Evolutionary conservation across 768 basidiomycete species (phyloP), one percentile per base, ranked within the genome.

Genomic region (Pholiota conissans): DNA sequence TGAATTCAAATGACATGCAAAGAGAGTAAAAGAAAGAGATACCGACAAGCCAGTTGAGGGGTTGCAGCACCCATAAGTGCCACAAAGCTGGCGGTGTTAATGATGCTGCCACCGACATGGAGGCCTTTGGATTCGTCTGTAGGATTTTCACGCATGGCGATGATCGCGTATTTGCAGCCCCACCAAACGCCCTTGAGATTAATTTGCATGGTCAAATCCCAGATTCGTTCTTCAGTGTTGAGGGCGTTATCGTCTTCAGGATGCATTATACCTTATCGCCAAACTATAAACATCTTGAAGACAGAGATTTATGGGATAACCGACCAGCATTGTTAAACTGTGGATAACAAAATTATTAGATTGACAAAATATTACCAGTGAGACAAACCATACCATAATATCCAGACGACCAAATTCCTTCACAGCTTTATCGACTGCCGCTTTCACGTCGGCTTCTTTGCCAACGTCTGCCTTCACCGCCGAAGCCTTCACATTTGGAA

Each of bases 141-240:
- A 10, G 92, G 84, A 74, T 99, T 99, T 60, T 92, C 74, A 59
- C 93, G 87, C 96, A 99, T 99, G 34, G 97, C 97, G 51, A 89
- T 78, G 68, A 99, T 95, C 5, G 96, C 97, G 67, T 98, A 89
- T 75, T 98, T 98, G 81, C 91, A 95, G 29, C 97, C 97, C 88
- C 90, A 99, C 97, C 96, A 98, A 58, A 98, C 97, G 51, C 97
- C 97, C 75, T 98, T 99, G 68, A 96, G 84, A 72, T 98, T 98
- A 78, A 98, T 86, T 61, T 88, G 83, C 88, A 91, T 91, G 2
- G 91, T 93, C 56, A 93, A 78, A 69, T 93, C 91, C 96, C 97
- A 99, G 73, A 98, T 93, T 50, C 81, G 84, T 74, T 99, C 97
- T 69, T 96, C 94, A 16, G 97, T 99, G 71, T 93, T 96, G 67